Percentiles rank a stretch among this genome's conserved stretches.
These are phyloP conservation scores for Cercospora janseana DNA, from an alignment of 2,329 filamentous ascomycete species.

Conservation along the genomic window DNA sequence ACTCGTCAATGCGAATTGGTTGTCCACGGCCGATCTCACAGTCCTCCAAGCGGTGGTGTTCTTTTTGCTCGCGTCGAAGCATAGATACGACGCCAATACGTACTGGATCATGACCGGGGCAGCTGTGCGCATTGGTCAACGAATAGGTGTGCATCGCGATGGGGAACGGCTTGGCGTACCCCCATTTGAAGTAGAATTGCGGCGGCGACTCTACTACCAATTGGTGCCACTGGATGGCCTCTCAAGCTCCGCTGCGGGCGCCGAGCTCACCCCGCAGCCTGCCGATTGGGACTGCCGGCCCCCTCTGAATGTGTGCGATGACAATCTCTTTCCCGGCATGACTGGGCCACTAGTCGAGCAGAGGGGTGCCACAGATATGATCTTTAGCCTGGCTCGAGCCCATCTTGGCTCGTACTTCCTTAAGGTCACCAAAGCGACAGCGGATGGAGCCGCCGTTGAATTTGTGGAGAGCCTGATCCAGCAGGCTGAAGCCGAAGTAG, in stretches of 20 bases:
- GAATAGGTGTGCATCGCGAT: conserved; percentile 62
- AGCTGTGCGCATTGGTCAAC: conserved; percentile 57
- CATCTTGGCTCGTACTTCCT: conserved; percentile 38
- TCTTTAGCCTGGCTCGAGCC: conserved; percentile 45
- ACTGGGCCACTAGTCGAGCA: conserved; percentile 48
- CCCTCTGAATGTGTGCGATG: conserved; percentile 36
- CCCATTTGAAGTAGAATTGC: conserved; percentile 57
- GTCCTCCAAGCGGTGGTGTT: conserved; percentile 65
- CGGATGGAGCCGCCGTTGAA: conserved; percentile 6
- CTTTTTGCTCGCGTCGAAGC: conserved; percentile 50
- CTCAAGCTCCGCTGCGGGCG: conserved; percentile 27
- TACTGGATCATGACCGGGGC: conserved; percentile 64
- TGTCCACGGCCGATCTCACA: conserved; percentile 63
- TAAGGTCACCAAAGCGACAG: conserved; percentile 7
- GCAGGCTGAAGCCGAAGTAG: conserved; percentile 43
- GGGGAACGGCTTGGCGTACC: conserved; percentile 48
- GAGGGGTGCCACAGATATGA: conserved; percentile 53
- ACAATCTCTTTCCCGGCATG: conserved; percentile 41
- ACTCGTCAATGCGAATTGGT: conserved; percentile 63
- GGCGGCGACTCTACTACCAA: conserved; percentile 61
- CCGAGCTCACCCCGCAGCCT: conserved; percentile 20
- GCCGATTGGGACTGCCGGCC: conserved; percentile 28
- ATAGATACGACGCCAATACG: conserved; percentile 48
- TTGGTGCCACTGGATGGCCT: conserved; percentile 55
- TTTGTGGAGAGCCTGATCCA: conserved; percentile 30